Base-by-base conservation (phyloP, 352 stramenopile genomes). In the Pythium scleroteichum region DNA sequence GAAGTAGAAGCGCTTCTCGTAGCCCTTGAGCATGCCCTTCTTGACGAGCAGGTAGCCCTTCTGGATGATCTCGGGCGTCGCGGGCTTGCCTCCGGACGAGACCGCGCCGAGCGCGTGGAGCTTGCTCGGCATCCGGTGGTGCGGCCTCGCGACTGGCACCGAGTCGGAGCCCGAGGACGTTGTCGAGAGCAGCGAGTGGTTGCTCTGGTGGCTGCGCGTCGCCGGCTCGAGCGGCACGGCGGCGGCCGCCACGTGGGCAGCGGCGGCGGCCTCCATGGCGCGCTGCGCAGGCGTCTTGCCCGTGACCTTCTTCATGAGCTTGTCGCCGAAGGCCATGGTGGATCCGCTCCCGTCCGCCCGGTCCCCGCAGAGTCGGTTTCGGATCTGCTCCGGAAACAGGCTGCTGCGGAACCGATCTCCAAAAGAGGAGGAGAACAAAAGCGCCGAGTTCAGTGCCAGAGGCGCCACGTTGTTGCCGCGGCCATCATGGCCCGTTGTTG, bases 1-100 rank as follows among this genome's bases (percentile, higher is more conserved):
- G 48, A 92, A 92, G 56, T 87, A 92, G 55, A 74, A 92, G 53
- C 77, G 73, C 59, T 85, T 86, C 58, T 89, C 79, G 44, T 75
- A 61, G 29, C 72, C 68, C 47, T 89, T 87, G 52, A 91, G 75
- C 55, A 88, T 56, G 0, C 72, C 76, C 46, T 75, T 75, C 48
- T 82, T 76, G 52, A 72, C 61, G 27, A 72, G 45, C 48, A 91
- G 50, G 40, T 78, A 80, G 14, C 78, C 82, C 20, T 77, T 77
- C 46, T 58, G 42, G 60, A 61, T 32, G 39, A 67, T 54, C 16
- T 52, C 40, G 16, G 57, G 48, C 29, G 56, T 44, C 12, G 40
- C 48, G 22, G 16, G 19, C 26, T 56, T 44, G 19, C 51, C 53
- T 2, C 27, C 42, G 14, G 45, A 54, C 32, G 55, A 62, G 20